A percentile compares a stretch with the other conserved stretches of the same genome.
phyloP scores from a whole-genome alignment of 495 filamentous ascomycete species.

The Penicillium salamii region DNA sequence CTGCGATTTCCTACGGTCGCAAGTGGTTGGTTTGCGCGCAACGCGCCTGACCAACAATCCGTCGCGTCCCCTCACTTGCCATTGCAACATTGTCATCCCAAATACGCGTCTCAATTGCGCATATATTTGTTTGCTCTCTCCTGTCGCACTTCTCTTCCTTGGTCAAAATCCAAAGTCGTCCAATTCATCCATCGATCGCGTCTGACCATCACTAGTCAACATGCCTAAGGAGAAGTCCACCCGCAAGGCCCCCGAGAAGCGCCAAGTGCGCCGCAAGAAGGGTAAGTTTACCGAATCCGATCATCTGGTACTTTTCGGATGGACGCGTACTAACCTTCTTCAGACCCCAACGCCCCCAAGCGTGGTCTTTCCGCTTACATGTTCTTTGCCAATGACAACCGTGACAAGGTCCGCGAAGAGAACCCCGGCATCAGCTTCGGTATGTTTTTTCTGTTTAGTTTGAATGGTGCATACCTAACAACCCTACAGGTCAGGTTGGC shows the following conservation, averaged over 20 bases:
- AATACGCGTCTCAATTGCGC: not conserved
- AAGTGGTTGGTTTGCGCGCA: slow-evolving; percentile 3
- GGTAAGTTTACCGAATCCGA: slow-evolving; percentile 50
- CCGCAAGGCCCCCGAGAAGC: slow-evolving; percentile 51
- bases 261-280: slow-evolving; percentile 74
- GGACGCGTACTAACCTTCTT: slow-evolving; percentile 5
- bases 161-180: no score
- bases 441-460: slow-evolving; percentile 38
- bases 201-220: slow-evolving; percentile 29
- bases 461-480: slow-evolving; percentile 12
- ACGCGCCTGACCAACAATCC: slow-evolving; percentile 1
- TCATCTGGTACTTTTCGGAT: slow-evolving; percentile 1
- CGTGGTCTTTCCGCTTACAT: slow-evolving; percentile 99
- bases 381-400: slow-evolving; percentile 99
- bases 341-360: slow-evolving; percentile 98
- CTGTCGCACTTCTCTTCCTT: not conserved
- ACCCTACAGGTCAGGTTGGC: slow-evolving; percentile 78
- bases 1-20: slow-evolving; percentile 1
- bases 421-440: slow-evolving; percentile 98
- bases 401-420: slow-evolving; percentile 95
- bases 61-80: slow-evolving; percentile 1
- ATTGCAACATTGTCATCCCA: slow-evolving; percentile 10
- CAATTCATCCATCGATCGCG: not conserved
- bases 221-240: slow-evolving; percentile 77
- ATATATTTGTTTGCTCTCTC: not conserved